Percentiles rank a stretch among this genome's conserved stretches.
These are phyloP conservation scores for Didymella sp. DNA, from an alignment of 2,329 filamentous ascomycete species.

Conservation along the genomic window DNA sequence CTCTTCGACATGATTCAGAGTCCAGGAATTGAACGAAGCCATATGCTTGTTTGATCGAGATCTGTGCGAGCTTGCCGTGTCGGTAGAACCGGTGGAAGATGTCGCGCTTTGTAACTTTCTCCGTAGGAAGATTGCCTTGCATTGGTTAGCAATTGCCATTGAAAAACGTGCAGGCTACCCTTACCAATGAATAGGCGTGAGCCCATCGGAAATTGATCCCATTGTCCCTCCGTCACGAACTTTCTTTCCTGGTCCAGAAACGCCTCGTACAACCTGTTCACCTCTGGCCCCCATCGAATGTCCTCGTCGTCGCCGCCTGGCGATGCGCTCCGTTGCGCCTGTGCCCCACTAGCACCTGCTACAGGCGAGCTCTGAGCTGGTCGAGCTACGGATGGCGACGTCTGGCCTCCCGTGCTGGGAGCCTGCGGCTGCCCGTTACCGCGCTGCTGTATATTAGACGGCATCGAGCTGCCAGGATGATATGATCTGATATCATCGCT, in stretches of 20 bases:
- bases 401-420: slow-evolving; percentile 30
- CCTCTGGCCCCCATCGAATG: slow-evolving; percentile 61
- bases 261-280: slow-evolving; percentile 72
- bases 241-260: slow-evolving; percentile 76
- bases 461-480: slow-evolving; percentile 56
- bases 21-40: slow-evolving; percentile 95
- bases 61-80: slow-evolving; percentile 88
- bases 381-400: slow-evolving; percentile 24
- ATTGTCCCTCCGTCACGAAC: slow-evolving; percentile 79
- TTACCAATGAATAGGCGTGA: slow-evolving; percentile 83
- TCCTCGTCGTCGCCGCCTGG: slow-evolving; percentile 53
- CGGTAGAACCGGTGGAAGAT: slow-evolving; percentile 89
- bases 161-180: slow-evolving; percentile 30
- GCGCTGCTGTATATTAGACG: slow-evolving; percentile 42
- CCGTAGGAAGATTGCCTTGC: slow-evolving; percentile 86
- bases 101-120: slow-evolving; percentile 91
- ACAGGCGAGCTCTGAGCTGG: slow-evolving; percentile 41
- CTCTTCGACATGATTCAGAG: slow-evolving; percentile 73
- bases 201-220: slow-evolving; percentile 79
- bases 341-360: slow-evolving; percentile 36
- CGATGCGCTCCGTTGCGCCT: slow-evolving; percentile 35
- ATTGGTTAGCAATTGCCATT: slow-evolving; percentile 20
- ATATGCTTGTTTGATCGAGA: slow-evolving; percentile 95
- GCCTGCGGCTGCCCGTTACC: slow-evolving; percentile 35
- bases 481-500: slow-evolving; percentile 59